These are phyloP conservation scores for Eudorina sp. DNA, from an alignment of 139 green algal species.

Conservation along the genomic window DNA sequence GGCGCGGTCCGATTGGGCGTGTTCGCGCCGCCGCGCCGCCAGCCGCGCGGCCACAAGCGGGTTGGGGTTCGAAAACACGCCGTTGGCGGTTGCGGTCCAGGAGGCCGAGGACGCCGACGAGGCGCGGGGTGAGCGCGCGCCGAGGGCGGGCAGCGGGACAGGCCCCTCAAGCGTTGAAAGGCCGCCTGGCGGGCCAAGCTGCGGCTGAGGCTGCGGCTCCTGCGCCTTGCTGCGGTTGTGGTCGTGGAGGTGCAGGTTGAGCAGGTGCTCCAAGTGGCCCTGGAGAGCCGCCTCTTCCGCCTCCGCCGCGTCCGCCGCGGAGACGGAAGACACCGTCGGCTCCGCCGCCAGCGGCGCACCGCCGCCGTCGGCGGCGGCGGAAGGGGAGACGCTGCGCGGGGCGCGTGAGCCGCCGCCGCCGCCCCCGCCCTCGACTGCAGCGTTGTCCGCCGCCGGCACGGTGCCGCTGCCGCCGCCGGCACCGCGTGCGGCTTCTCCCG, in stretches of 20 bases:
- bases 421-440: not conserved
- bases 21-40: not conserved
- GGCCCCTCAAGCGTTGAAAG: too few species aligned
- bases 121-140: not conserved
- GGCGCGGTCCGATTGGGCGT: not conserved
- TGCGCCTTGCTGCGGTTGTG: not conserved
- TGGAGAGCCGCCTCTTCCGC: not conserved
- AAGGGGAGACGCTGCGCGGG: not conserved
- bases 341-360: not conserved
- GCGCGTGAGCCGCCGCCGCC: not conserved
- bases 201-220: not conserved
- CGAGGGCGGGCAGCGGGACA: not conserved
- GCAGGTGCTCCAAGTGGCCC: not conserved
- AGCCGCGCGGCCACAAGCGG: not conserved
- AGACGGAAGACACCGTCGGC: not conserved
- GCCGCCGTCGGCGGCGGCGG: not conserved
- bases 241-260: not conserved
- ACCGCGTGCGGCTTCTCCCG: not conserved
- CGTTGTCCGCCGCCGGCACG: too few species aligned
- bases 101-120: not conserved
- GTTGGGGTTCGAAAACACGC: not conserved
- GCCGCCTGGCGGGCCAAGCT: not conserved
- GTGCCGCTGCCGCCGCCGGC: too few species aligned
- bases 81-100: not conserved
- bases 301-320: not conserved